Percentiles rank a stretch among this genome's conserved stretches.
These are phyloP conservation scores for Saccharomycopsis crataegensis DNA, from an alignment of 1,139 yeast genomes.

Conservation along the genomic window DNA sequence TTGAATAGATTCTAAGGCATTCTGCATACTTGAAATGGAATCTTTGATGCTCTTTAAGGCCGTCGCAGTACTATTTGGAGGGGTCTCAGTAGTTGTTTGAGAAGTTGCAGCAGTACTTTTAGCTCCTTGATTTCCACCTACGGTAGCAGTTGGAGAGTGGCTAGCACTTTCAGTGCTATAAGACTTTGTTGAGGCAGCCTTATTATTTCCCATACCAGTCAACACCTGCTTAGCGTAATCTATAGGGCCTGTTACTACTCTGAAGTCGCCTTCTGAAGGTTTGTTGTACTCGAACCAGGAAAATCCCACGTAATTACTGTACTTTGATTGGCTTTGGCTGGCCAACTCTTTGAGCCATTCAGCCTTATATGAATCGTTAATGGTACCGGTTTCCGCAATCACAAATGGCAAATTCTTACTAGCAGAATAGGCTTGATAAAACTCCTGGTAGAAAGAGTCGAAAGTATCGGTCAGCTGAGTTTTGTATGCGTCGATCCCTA, in stretches of 20 bases:
- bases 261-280: conserved; percentile 10
- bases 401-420: conserved; percentile 7
- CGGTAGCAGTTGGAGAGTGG: too few species aligned
- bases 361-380: neutral
- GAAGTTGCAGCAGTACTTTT: too few species aligned
- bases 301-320: conserved; percentile 5
- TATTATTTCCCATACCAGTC: too few species aligned
- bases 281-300: conserved; percentile 14
- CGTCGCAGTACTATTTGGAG: too few species aligned
- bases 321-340: neutral
- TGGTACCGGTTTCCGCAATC: conserved; percentile 13
- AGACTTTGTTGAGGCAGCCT: too few species aligned
- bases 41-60: too few species aligned
- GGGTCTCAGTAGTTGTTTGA: too few species aligned
- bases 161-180: too few species aligned
- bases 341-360: conserved; percentile 4
- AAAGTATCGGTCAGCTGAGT: conserved; percentile 1
- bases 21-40: too few species aligned
- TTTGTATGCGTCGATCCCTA: conserved; percentile 5
- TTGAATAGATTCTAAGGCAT: too few species aligned
- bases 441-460: neutral
- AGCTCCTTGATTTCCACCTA: too few species aligned
- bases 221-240: neutral
- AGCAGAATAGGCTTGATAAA: conserved; percentile 1
- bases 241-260: conserved; percentile 3